Evolutionary conservation across 805 yeast genomes (phyloP).

Genomic region (Candida chauliodis): DNA sequence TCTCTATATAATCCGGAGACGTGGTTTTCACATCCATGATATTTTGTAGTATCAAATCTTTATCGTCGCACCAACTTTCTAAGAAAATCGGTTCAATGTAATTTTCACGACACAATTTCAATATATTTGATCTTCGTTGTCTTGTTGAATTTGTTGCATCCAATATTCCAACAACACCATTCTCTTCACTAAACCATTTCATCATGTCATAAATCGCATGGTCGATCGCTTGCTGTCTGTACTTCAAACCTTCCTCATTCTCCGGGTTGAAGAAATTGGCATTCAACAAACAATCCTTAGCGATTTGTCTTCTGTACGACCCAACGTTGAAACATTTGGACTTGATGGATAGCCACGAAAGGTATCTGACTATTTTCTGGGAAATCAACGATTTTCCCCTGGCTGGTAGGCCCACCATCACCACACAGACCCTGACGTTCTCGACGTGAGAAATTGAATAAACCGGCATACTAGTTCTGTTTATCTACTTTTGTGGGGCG

Average conservation of each 20-base stretch:
- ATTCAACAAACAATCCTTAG: slow-evolving; percentile 51
- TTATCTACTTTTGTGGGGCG: slow-evolving; percentile 1
- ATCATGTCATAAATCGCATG: slow-evolving; percentile 76
- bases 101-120: slow-evolving; percentile 57
- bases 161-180: slow-evolving; percentile 86
- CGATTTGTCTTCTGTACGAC: slow-evolving; percentile 63
- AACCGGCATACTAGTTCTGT: slow-evolving; percentile 43
- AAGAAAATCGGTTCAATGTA: slow-evolving; percentile 85
- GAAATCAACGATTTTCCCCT: slow-evolving; percentile 94
- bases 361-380: slow-evolving; percentile 86
- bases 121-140: slow-evolving; percentile 62
- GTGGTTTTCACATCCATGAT: slow-evolving; percentile 83
- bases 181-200: slow-evolving; percentile 76
- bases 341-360: slow-evolving; percentile 86
- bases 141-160: slow-evolving; percentile 91
- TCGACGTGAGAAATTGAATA: slow-evolving; percentile 59
- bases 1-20: slow-evolving; percentile 73
- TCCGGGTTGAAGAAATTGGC: slow-evolving; percentile 75
- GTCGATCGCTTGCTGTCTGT: slow-evolving; percentile 66
- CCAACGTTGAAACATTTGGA: slow-evolving; percentile 92
- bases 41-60: slow-evolving; percentile 71
- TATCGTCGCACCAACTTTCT: slow-evolving; percentile 88
- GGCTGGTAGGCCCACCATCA: slow-evolving; percentile 86
- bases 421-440: slow-evolving; percentile 74
- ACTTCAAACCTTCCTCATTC: slow-evolving; percentile 60